phyloP scores from a whole-genome alignment of 495 filamentous ascomycete species.

The Aspergillus hancockii region DNA sequence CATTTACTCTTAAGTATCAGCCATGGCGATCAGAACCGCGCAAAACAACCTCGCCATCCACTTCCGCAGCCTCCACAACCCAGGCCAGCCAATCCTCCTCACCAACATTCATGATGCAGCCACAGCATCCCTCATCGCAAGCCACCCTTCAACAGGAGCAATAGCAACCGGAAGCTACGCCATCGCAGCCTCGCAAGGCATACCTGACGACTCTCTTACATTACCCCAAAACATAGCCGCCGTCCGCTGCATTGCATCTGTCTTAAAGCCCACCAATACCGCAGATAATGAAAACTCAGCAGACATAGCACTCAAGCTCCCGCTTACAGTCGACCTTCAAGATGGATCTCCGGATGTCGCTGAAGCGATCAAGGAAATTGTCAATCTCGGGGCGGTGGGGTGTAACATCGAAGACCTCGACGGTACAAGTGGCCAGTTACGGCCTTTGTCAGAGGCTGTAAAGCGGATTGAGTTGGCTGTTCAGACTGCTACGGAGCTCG shows the following conservation, averaged over 20 bases:
- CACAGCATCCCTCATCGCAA: constrained; percentile 43
- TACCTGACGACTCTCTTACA: constrained; percentile 44
- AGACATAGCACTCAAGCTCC: constrained; percentile 11
- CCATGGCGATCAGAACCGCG: constrained; percentile 14
- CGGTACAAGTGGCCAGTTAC: constrained; percentile 29
- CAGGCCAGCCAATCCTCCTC: constrained; percentile 49
- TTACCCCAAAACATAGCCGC: constrained; percentile 58
- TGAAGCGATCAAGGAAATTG: constrained; percentile 35
- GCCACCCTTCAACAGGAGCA: constrained; percentile 42
- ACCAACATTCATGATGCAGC: constrained; percentile 54
- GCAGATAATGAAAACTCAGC: constrained; percentile 10
- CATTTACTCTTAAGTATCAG: background rate
- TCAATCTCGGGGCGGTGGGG: constrained; percentile 49
- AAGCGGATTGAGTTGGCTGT: constrained; percentile 37
- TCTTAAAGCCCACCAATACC: constrained; percentile 23
- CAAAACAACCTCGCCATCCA: constrained; percentile 20
- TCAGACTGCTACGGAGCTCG: constrained; percentile 33
- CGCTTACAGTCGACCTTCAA: constrained; percentile 53
- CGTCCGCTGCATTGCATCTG: constrained; percentile 82
- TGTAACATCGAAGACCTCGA: constrained; percentile 54
- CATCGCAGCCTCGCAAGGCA: constrained; percentile 43
- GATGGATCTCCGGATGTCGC: constrained; percentile 51
- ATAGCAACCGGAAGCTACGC: constrained; percentile 56
- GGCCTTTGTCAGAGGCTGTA: constrained; percentile 35
- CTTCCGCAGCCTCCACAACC: constrained; percentile 44